Evolutionary conservation across 352 stramenopile species (phyloP).

Genomic region (Globisporangium spiculum): DNA sequence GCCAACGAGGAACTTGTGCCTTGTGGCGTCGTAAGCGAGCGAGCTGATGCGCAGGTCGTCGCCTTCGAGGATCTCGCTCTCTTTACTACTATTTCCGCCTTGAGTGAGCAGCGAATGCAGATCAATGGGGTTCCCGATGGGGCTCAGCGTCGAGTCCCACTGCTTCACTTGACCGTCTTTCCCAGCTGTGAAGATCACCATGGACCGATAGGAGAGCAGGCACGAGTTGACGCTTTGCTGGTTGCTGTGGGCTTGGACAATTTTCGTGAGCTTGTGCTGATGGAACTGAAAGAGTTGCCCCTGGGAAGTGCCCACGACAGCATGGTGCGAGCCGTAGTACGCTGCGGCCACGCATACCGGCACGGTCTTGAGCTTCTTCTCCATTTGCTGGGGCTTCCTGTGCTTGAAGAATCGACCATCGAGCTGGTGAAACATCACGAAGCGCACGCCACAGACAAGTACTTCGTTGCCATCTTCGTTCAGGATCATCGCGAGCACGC

Average conservation of each 20-base stretch:
- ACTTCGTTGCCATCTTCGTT: slow-evolving; percentile 73
- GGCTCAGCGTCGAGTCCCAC: slow-evolving; percentile 74
- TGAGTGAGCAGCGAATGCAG: slow-evolving; percentile 34
- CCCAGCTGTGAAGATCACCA: slow-evolving; percentile 74
- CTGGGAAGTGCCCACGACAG: slow-evolving; percentile 57
- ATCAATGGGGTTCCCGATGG: slow-evolving; percentile 69
- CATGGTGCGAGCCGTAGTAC: slow-evolving; percentile 56
- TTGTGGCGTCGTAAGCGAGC: slow-evolving; percentile 56
- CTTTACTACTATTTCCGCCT: neutral
- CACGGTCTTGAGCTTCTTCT: slow-evolving; percentile 41
- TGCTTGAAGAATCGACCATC: slow-evolving; percentile 63
- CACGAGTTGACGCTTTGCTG: slow-evolving; percentile 55
- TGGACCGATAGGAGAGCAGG: slow-evolving; percentile 56
- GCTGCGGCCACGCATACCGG: slow-evolving; percentile 45
- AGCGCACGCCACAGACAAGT: slow-evolving; percentile 57
- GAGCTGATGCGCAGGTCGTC: slow-evolving; percentile 74
- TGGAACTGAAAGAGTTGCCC: slow-evolving; percentile 75
- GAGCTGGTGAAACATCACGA: slow-evolving; percentile 59
- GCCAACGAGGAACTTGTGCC: slow-evolving; percentile 50
- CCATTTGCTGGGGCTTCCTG: slow-evolving; percentile 49
- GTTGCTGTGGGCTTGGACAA: slow-evolving; percentile 57
- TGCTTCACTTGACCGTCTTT: slow-evolving; percentile 78
- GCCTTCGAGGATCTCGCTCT: slow-evolving; percentile 23
- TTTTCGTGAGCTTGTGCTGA: slow-evolving; percentile 43
- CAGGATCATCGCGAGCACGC: slow-evolving; percentile 54